A percentile compares a stretch with the other conserved stretches of the same genome.
These are phyloP conservation scores for Chlorella vulgaris DNA, from an alignment of 139 green algal species.

Conservation along the genomic window DNA sequence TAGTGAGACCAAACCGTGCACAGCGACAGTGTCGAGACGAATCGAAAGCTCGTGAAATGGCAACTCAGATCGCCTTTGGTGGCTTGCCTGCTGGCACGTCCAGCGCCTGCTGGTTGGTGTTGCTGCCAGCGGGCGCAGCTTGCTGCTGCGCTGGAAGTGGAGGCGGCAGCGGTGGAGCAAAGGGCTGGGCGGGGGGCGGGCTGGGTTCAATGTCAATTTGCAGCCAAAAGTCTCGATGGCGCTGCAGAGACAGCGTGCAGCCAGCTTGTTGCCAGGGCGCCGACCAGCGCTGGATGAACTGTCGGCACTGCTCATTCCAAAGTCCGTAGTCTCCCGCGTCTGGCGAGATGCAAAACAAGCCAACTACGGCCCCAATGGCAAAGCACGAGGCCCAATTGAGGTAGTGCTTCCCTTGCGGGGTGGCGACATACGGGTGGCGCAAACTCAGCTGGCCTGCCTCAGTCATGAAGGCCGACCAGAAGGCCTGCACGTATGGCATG, in stretches of 20 bases:
- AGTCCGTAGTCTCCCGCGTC: slow-evolving; percentile 39
- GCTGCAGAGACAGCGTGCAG: slow-evolving; percentile 45
- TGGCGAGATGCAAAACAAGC: slow-evolving; percentile 7
- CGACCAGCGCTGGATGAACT: slow-evolving; percentile 27
- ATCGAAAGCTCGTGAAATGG: background rate
- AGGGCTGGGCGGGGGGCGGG: background rate
- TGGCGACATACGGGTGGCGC: slow-evolving; percentile 38
- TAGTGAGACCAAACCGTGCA: too few species aligned
- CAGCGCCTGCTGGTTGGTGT: background rate
- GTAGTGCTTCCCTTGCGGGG: slow-evolving; percentile 7
- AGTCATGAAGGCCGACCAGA: slow-evolving; percentile 31
- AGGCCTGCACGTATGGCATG: slow-evolving; percentile 4
- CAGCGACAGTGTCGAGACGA: too few species aligned
- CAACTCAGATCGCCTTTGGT: background rate
- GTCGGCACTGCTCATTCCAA: slow-evolving; percentile 22
- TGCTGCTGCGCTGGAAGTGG: background rate
- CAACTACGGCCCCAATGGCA: slow-evolving; percentile 36
- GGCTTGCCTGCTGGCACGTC: background rate
- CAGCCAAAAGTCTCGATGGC: slow-evolving; percentile 42
- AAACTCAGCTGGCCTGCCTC: slow-evolving; percentile 32
- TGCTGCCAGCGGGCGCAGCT: background rate
- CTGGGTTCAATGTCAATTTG: slow-evolving; percentile 44
- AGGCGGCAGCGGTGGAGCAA: slow-evolving; percentile 9
- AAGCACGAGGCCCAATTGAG: slow-evolving; percentile 36
- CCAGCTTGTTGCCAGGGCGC: slow-evolving; percentile 38